phyloP scores from a whole-genome alignment of 768 basidiomycete genomes.

The Amanita muscaria region DNA sequence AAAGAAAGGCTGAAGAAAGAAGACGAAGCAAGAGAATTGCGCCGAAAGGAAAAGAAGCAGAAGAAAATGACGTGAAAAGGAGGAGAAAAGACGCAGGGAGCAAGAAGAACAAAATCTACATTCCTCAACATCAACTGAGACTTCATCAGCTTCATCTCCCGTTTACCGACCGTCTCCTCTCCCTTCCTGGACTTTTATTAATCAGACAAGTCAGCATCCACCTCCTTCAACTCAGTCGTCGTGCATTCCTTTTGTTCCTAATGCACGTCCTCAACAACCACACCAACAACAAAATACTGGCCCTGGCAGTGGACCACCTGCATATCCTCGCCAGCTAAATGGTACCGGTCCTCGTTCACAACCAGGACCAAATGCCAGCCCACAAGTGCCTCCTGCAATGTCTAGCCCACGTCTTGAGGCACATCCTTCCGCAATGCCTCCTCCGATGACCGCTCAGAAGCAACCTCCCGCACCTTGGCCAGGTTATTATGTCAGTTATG shows the following conservation, averaged over 20 bases:
- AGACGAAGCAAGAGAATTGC: too few relatives aligned
- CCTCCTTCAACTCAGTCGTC: constrained; percentile 34
- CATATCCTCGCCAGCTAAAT: constrained; percentile 56
- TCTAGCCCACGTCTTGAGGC: constrained; percentile 62
- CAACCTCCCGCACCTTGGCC: constrained; percentile 36
- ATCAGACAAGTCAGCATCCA: constrained; percentile 27
- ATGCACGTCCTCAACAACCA: constrained; percentile 36
- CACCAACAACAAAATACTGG: constrained; percentile 37
- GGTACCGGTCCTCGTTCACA: constrained; percentile 48
- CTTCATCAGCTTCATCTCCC: constrained; percentile 54
- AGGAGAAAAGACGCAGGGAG: too few relatives aligned
- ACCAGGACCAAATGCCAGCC: constrained; percentile 49
- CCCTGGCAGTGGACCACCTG: constrained; percentile 43
- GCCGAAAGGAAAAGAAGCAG: too few relatives aligned
- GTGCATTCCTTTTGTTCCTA: constrained; percentile 41
- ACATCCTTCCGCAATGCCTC: constrained; percentile 45
- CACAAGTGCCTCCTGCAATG: constrained; percentile 41
- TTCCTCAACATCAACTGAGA: constrained; percentile 38
- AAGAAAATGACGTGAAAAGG: too few relatives aligned
- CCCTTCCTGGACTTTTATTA: constrained; percentile 36
- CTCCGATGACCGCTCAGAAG: constrained; percentile 30
- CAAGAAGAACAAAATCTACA: too few relatives aligned
- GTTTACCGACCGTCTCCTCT: constrained; percentile 45
- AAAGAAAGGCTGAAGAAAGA: too few relatives aligned
- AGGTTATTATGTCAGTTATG: constrained; percentile 49